Base-by-base conservation (phyloP, 768 basidiomycete species). In the Suillus variegatus region DNA sequence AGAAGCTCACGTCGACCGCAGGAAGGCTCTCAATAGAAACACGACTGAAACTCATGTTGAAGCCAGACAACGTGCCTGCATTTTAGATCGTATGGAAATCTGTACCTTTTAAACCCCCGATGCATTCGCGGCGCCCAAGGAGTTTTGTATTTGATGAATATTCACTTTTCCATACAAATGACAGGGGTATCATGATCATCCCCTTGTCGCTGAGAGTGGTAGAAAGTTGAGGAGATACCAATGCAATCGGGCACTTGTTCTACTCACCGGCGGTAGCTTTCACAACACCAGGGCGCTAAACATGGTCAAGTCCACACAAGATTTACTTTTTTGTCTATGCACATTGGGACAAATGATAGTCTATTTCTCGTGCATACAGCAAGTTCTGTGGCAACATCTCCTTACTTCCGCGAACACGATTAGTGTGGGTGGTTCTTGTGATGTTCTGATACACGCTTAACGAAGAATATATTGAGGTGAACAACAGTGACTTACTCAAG, bases 371-470 rank as follows among this genome's bases (percentile, higher is more conserved):
- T 44, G 41, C 58, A 32, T 43, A 60, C 40, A 41, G 54, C 41
- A 60, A 69, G 62, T 63, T 60, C 66, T 67, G 65, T 46, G 60
- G 61, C 64, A 14, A 60, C 56, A 44, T 32, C 52, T 64, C 44
- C 28, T 66, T 20, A 61, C 46, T 57, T 64, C 36, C 57, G 51
- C 40, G 38, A 20, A 64, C 18, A 56, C 67, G 62, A 64, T 78
- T 81, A 94, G 79, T 94, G 93, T n/a, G 88, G 80, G 76, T 92
- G 88, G 82, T 94, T 93, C 86, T 94, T 94, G 86, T 93, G 91
- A 80, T 93, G 91, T 78, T 94, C 93, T 94, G 73, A 20, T 64
- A 65, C 66, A 44, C 55, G 14, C 52, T 65, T 79, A 65, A 81
- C 18, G 28, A 20, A 6, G 41, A 43, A 60, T 32, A 32, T 20